Evolutionary conservation across 1,139 yeast species (phyloP), one percentile per base, ranked within the genome.

Genomic region (Yamadazyma diospyri): DNA sequence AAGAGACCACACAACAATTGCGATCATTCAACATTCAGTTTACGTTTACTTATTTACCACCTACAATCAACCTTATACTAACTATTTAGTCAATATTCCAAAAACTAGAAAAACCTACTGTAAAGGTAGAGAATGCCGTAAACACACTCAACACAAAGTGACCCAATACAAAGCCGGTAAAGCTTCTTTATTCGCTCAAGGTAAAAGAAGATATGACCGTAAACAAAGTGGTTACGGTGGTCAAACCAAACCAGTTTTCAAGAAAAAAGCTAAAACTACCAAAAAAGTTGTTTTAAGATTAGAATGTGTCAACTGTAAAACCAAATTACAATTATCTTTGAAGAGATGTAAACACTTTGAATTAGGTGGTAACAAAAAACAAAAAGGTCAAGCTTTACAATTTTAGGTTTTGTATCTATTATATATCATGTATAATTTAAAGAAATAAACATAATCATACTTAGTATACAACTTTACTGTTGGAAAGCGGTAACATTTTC

Each of bases 171-270:
- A 92, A 76, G 96, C 97, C 68, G 98, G 98, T 78, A 92, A 92
- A 81, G 97, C 97, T 69, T 89, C 97, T 54, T 82, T 89, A 64
- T 88, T 81, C 69, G 97, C 97, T 59, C 97, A 92, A 79, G 99
- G 99, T 83, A 94, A 94, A 89, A 87, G 99, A 82, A 89, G 99
- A 81, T 92, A 92, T 79, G 98, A 94, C 94, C 95, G 99, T 76
- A 92, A 92, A 78, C 98, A 92, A 80, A 72, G 86, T 65, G 99
- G 99, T 87, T 92, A 81, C 77, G 99, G 99, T 86, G 99, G 99
- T 86, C 99, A 92, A 80, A 92, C 98, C 77, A 92, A 88, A 81
- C 98, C 85, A 69, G 86, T 94, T 76, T 92, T 92, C 97, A 97
- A 88, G 87, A 92, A 92, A 85, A 94, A 92, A 76, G 99, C 99